Percentiles rank a stretch among this genome's conserved stretches.
phyloP scores from a whole-genome alignment of 306 rosid genomes.

The Herpetospermum pedunculosum region DNA sequence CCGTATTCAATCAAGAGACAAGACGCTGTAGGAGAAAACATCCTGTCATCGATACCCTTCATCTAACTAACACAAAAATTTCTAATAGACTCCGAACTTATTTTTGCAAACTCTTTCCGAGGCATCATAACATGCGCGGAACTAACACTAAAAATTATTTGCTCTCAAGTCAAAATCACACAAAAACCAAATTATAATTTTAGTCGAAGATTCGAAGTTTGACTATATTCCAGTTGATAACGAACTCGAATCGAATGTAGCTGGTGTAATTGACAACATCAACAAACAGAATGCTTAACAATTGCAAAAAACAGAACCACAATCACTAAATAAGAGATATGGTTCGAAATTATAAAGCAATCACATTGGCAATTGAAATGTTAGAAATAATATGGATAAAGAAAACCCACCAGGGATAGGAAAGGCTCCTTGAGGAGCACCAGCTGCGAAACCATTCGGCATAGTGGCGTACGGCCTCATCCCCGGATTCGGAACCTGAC shows the following conservation, averaged over 20 bases:
- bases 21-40: constrained; percentile 99
- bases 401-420: constrained; percentile 74
- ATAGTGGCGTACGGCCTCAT: constrained; percentile 54
- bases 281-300: background rate
- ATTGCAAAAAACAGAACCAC: background rate
- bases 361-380: background rate
- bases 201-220: background rate
- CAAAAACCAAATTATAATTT: background rate
- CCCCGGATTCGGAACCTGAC: constrained; percentile 38
- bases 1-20: constrained; percentile 90
- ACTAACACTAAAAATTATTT: background rate
- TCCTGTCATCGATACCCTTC: constrained; percentile 94
- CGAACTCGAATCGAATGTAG: too few species aligned
- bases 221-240: too few species aligned
- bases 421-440: constrained; percentile 49
- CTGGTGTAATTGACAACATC: background rate
- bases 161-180: background rate
- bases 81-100: constrained; percentile 43
- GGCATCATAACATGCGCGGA: constrained; percentile 9
- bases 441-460: constrained; percentile 61
- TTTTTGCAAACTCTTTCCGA: constrained; percentile 31
- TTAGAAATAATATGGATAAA: background rate
- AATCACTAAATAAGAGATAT: background rate
- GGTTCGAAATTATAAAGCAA: background rate
- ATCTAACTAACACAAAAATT: constrained; percentile 55